These are phyloP conservation scores for Jaltomata sinuosa DNA, from an alignment of 257 asterid genomes.

Conservation along the genomic window DNA sequence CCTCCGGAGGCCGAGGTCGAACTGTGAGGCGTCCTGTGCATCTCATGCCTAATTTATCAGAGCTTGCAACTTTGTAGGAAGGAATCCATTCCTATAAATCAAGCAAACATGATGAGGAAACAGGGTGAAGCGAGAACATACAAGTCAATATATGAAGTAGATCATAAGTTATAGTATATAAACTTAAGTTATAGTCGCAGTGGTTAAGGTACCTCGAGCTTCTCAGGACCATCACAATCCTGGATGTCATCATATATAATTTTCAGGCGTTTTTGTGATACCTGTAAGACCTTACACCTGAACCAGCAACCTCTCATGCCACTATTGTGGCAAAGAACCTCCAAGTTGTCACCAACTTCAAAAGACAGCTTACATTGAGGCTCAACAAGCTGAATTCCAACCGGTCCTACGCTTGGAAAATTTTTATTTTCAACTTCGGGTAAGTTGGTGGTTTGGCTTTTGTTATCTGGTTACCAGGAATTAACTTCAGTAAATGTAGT, in stretches of 20 bases:
- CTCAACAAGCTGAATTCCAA: constrained; percentile 3
- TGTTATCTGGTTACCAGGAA: not conserved
- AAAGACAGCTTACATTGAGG: not conserved
- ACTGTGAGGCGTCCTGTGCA: constrained; percentile 32
- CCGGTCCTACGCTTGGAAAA: not conserved
- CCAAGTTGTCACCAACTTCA: constrained; percentile 18
- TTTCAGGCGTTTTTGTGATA: constrained; percentile 16
- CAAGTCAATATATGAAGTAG: not conserved
- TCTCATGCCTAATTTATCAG: constrained; percentile 33
- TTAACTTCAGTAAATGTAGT: no score
- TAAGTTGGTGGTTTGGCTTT: constrained; percentile 13
- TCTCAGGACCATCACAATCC: constrained; percentile 19
- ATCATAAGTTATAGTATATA: not conserved
- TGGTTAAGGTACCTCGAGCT: not conserved
- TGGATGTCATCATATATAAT: constrained; percentile 37
- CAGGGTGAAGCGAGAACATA: not conserved
- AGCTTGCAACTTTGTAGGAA: not conserved
- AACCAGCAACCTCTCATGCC: constrained; percentile 64
- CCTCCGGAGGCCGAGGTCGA: not conserved
- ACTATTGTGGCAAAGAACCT: constrained; percentile 51
- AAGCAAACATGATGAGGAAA: not conserved
- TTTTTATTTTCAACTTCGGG: constrained; percentile 16
- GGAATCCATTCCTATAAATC: not conserved
- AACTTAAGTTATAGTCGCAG: not conserved
- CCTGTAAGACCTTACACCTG: constrained; percentile 38